Conservation (phyloP, 2,329 filamentous ascomycete species). For the Diaporthe sp. region DNA sequence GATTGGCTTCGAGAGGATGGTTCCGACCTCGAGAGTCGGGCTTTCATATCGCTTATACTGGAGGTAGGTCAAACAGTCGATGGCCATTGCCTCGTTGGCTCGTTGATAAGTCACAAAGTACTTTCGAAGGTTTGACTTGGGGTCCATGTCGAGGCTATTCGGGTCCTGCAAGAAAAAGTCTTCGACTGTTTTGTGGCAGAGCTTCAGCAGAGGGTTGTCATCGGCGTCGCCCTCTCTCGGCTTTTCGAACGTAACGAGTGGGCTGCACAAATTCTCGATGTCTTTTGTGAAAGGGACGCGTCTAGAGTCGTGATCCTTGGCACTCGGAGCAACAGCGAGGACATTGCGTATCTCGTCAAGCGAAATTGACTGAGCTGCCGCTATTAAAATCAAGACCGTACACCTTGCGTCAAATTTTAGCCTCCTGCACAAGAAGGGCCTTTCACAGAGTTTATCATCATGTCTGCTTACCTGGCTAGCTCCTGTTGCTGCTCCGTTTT, state of each 20-base stretch:
- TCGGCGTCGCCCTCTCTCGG: not conserved
- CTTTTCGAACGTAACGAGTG: not conserved
- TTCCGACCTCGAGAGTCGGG: not conserved
- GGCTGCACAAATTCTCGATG: not conserved
- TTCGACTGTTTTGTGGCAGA: not conserved
- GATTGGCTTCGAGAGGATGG: not conserved
- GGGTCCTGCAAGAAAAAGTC: not conserved
- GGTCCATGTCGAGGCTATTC: not conserved
- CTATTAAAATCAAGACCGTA: not conserved
- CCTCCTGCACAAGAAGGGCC: not conserved
- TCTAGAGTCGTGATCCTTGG: not conserved
- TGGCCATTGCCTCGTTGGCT: not conserved
- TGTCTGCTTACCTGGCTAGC: not conserved
- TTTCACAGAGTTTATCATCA: rapidly evolving
- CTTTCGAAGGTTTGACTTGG: not conserved
- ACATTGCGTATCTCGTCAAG: not conserved
- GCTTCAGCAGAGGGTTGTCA: not conserved
- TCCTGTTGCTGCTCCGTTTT: not conserved
- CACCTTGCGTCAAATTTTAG: not conserved
- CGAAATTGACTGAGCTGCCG: not conserved
- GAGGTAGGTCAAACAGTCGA: not conserved
- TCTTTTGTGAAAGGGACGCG: not conserved
- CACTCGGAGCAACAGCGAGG: not conserved
- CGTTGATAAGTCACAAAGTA: not conserved
- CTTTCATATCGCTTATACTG: not conserved